A percentile compares a stretch with the other conserved stretches of the same genome.
Evolutionary conservation across 2,329 filamentous ascomycete genomes (phyloP).

Genomic region (Orbilia brochopaga): DNA sequence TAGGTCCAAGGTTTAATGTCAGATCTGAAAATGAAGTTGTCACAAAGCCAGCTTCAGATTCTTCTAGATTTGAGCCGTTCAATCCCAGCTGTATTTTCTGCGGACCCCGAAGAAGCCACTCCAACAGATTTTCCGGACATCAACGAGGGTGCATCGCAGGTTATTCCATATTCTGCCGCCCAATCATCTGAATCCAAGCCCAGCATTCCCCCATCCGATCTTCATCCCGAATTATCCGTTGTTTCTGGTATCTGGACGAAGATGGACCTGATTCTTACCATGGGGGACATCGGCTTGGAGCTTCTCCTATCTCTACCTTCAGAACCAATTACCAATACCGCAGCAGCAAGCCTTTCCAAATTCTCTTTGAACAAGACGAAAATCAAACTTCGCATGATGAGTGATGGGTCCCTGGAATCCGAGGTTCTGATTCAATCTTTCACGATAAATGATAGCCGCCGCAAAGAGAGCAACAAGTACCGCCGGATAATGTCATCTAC

Average conservation of each 20-base stretch:
- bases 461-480: slow-evolving; percentile 89
- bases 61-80: slow-evolving; percentile 84
- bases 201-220: slow-evolving; percentile 59
- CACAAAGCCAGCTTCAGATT: slow-evolving; percentile 88
- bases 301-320: slow-evolving; percentile 77
- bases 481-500: slow-evolving; percentile 97
- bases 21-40: slow-evolving; percentile 86
- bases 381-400: slow-evolving; percentile 90
- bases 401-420: slow-evolving; percentile 86
- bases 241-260: slow-evolving; percentile 83
- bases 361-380: slow-evolving; percentile 94
- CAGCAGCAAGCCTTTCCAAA: slow-evolving; percentile 82
- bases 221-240: slow-evolving; percentile 73
- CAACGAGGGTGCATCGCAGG: slow-evolving; percentile 54
- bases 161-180: slow-evolving; percentile 61
- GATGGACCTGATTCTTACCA: slow-evolving; percentile 87
- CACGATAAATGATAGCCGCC: slow-evolving; percentile 90
- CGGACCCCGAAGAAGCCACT: slow-evolving; percentile 74
- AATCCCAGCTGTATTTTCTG: slow-evolving; percentile 83
- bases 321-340: slow-evolving; percentile 77
- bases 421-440: slow-evolving; percentile 94
- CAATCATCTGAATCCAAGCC: neutral
- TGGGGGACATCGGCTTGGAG: slow-evolving; percentile 86
- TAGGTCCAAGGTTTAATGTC: slow-evolving; percentile 85
- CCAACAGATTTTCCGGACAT: slow-evolving; percentile 71